Conservation (phyloP, 2,329 filamentous ascomycete species). For the Talaromyces marneffei region DNA sequence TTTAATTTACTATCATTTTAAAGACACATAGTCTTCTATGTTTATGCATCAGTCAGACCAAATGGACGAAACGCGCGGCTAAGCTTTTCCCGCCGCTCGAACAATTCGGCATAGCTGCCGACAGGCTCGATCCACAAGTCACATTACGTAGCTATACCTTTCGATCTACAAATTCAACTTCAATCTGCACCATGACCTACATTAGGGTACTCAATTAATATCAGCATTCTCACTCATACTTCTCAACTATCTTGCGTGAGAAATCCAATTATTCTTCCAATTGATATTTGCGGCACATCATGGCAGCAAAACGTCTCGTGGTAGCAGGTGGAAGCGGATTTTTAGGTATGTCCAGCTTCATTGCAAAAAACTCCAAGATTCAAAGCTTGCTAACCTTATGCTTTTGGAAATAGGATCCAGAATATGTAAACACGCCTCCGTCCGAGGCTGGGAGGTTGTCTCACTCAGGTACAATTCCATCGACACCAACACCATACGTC, state of each 20-base stretch:
- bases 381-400: not conserved
- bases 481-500: not conserved
- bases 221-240: not conserved
- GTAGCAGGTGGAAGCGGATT: constrained; percentile 95
- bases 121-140: not conserved
- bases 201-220: not conserved
- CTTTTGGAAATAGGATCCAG: constrained; percentile 50
- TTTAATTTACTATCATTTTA: not conserved
- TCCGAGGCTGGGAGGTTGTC: constrained; percentile 83
- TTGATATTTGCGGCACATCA: constrained; percentile 17
- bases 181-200: not conserved
- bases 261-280: not conserved
- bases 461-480: constrained; percentile 67
- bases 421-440: constrained; percentile 85
- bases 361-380: not conserved
- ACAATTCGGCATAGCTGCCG: not conserved
- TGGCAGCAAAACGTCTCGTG: constrained; percentile 69
- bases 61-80: not conserved
- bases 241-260: not conserved
- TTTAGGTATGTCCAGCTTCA: constrained; percentile 53
- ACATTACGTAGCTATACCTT: constrained; percentile 9
- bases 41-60: not conserved
- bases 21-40: not conserved
- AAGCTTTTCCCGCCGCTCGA: not conserved
- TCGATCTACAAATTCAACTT: constrained; percentile 22